Evolutionary conservation across 306 rosid genomes (phyloP).

Genomic region (Casuarina cunninghamiana): DNA sequence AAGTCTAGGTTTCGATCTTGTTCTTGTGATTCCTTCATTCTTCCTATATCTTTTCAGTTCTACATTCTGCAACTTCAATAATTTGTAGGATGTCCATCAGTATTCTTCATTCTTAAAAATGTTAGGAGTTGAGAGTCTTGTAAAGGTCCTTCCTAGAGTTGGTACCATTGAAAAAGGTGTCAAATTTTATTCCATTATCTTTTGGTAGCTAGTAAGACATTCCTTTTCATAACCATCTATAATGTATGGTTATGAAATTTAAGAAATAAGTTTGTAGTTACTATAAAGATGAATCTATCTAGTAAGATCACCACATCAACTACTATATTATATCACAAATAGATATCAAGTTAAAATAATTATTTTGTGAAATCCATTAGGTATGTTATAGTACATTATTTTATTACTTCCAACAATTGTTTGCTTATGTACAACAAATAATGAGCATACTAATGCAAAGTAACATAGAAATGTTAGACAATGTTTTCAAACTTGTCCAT

Average conservation of each 20-base stretch:
- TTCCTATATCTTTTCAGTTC: constrained; percentile 27
- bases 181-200: neutral
- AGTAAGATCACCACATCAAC: no score
- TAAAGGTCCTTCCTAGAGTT: constrained; percentile 65
- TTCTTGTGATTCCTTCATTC: constrained; percentile 7
- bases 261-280: neutral
- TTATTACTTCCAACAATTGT: no score
- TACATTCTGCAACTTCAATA: constrained; percentile 23
- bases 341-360: no score
- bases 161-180: constrained; percentile 62
- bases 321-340: no score
- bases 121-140: constrained; percentile 54
- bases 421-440: no score
- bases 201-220: neutral
- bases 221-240: neutral
- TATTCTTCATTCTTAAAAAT: constrained; percentile 57
- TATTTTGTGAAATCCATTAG: no score
- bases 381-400: no score
- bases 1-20: constrained; percentile 57
- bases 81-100: constrained; percentile 47
- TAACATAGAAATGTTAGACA: no score
- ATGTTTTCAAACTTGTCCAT: no score
- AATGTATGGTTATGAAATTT: neutral
- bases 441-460: no score
- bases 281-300: neutral